Conservation (phyloP, 2,329 filamentous ascomycete genomes). For the Cercospora janseana region DNA sequence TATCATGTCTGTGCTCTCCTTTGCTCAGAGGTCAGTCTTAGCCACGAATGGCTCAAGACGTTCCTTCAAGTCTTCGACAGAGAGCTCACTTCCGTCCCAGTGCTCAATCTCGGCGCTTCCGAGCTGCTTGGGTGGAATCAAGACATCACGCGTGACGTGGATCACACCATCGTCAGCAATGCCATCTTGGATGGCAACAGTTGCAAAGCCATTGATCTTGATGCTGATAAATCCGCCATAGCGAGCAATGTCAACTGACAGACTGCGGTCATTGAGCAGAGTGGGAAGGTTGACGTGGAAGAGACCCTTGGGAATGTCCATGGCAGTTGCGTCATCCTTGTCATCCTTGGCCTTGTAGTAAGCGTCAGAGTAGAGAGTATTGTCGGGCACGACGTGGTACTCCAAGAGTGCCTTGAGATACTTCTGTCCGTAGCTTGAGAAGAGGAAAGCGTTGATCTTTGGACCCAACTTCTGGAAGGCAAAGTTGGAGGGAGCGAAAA, state of each 20-base stretch:
- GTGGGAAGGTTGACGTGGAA: constrained; percentile 72
- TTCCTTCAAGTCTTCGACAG: constrained; percentile 60
- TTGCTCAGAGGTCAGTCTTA: constrained; percentile 31
- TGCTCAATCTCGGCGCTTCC: constrained; percentile 40
- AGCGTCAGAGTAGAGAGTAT: constrained; percentile 79
- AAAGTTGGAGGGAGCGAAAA: constrained; percentile 77
- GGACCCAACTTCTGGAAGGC: constrained; percentile 77
- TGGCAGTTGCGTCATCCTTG: constrained; percentile 30
- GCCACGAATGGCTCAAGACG: constrained; percentile 50
- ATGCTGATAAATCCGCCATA: constrained; percentile 69
- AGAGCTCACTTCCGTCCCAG: constrained; percentile 53
- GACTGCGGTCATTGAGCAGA: constrained; percentile 61
- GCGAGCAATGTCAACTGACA: constrained; percentile 69
- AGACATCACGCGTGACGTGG: constrained; percentile 69
- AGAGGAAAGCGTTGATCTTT: constrained; percentile 77
- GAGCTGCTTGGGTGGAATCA: constrained; percentile 70
- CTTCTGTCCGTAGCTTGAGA: constrained; percentile 69
- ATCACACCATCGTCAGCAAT: constrained; percentile 78
- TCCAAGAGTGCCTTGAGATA: constrained; percentile 75
- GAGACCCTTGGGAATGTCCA: constrained; percentile 46
- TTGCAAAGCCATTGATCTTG: constrained; percentile 70
- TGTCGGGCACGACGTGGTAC: constrained; percentile 73
- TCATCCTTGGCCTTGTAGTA: constrained; percentile 56
- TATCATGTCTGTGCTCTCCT: neutral
- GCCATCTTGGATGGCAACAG: constrained; percentile 66